Base-by-base conservation (phyloP, 1,284 basidiomycete species). In the Cryptococcus maquisensis region DNA sequence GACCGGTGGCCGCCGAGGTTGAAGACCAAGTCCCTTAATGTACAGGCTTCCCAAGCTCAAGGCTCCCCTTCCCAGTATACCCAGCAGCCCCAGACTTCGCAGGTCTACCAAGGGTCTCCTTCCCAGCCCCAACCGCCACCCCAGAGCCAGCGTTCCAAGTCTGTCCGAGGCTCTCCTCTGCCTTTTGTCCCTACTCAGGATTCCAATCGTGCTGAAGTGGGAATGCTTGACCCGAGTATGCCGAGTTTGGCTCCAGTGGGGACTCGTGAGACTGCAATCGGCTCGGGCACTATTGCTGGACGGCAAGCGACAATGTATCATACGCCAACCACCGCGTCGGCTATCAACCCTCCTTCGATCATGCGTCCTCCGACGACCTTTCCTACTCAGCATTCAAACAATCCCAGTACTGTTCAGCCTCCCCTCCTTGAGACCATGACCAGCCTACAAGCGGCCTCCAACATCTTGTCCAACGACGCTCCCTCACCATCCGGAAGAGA, bases 391-490 rank as follows among this genome's bases (percentile, higher is more conserved):
- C 13, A 28, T 18, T 36, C 18, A 12, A 13, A 9, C 47, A n/a
- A 16, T n/a, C n/a, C 20, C 28, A 51, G 55, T 21, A 40, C 44
- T 18, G 47, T 50, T 13, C 55, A 57, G 6, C 49, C 50, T 48
- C 40, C 28, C 6, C 18, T 49, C 18, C 52, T 45, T 16, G 47
- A 52, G 21, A 21, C 56, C 35, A 45, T 54, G 47, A 39, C 41
- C 37, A 39, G 50, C 20, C 42, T 37, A 9, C 21, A 26, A 18
- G 23, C 39, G 18, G 18, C 47, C 41, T 18, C 21, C 43, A 38
- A 47, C 13, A 42, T 40, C 12, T 21, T 40, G 13, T 18, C 36
- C n/a, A 40, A 23, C 37, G 28, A 44, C 15, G 47, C 55, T 1
- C 49, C 55, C 3, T 6, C 28, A 1, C 28, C 28, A 6, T 32